Evolutionary conservation across 768 basidiomycete species (phyloP).

Genomic region (Suillus luteus): DNA sequence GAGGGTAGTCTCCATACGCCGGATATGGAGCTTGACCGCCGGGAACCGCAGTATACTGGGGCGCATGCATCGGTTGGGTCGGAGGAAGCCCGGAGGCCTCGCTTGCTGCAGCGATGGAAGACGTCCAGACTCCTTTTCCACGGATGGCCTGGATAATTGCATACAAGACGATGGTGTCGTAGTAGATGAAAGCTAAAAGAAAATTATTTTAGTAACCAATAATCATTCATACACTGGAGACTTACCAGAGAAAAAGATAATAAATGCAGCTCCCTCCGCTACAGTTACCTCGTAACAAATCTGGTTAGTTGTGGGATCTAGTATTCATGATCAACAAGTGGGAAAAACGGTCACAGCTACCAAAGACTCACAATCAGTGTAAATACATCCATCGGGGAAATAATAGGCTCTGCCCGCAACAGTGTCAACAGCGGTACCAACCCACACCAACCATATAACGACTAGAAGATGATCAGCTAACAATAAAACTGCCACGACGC

Average conservation of each 20-base stretch:
- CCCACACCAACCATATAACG: conserved; percentile 28
- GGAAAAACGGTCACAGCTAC: neutral
- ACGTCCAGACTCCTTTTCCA: conserved; percentile 27
- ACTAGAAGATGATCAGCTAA: conserved; percentile 15
- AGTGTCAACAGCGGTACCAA: conserved; percentile 18
- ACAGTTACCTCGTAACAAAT: conserved; percentile 23
- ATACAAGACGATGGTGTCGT: conserved; percentile 23
- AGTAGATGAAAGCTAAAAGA: conserved; percentile 28
- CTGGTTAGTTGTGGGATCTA: conserved; percentile 17
- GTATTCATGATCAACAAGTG: neutral
- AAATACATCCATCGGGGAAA: conserved; percentile 25
- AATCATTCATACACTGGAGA: neutral
- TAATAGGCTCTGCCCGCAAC: conserved; percentile 9
- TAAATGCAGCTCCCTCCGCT: conserved; percentile 25
- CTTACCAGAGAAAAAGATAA: conserved; percentile 29
- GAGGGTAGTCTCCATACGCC: conserved; percentile 10
- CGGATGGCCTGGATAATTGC: conserved; percentile 25
- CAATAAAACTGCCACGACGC: neutral
- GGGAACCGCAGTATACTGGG: conserved; percentile 15
- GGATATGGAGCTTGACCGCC: conserved; percentile 10
- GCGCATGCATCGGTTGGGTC: conserved; percentile 9
- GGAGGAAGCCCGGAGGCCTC: neutral
- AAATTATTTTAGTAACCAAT: neutral
- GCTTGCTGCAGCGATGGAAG: conserved; percentile 25
- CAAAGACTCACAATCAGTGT: conserved; percentile 13